A percentile compares a stretch with the other conserved stretches of the same genome.
Conservation (phyloP, 768 basidiomycete genomes). For the Hericium erinaceus region DNA sequence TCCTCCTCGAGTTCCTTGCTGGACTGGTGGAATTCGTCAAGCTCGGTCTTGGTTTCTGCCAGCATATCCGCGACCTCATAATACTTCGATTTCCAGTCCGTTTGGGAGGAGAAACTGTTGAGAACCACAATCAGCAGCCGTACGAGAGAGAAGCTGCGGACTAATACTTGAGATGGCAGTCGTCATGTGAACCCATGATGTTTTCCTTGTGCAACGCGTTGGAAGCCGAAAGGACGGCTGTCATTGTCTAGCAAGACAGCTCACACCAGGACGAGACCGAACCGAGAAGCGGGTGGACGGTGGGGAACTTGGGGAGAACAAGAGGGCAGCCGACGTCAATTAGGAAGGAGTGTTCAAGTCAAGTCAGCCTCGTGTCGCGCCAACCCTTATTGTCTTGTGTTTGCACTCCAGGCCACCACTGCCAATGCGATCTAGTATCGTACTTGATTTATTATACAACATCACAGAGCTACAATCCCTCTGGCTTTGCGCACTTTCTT, state of each 20-base stretch:
- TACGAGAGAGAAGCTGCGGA: constrained; percentile 10
- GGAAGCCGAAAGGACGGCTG: constrained; percentile 53
- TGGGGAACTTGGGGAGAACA: constrained; percentile 13
- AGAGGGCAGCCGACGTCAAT: constrained; percentile 15
- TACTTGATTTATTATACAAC: neutral
- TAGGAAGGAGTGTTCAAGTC: constrained; percentile 12
- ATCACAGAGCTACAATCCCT: constrained; percentile 34
- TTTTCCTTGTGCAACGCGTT: constrained; percentile 52
- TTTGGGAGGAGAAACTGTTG: constrained; percentile 44
- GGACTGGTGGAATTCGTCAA: constrained; percentile 79
- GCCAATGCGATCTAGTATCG: neutral
- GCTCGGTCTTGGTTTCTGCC: constrained; percentile 72
- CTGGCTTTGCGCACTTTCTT: constrained; percentile 82
- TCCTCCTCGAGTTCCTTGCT: constrained; percentile 92
- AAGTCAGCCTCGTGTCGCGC: neutral
- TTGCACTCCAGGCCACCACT: neutral
- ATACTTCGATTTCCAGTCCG: constrained; percentile 75
- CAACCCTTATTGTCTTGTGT: neutral
- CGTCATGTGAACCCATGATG: constrained; percentile 52
- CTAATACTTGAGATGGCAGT: constrained; percentile 49
- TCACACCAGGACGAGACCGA: constrained; percentile 1
- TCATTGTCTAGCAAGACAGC: constrained; percentile 31
- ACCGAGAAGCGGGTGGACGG: constrained; percentile 10
- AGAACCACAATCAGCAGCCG: constrained; percentile 4
- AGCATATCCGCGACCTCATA: constrained; percentile 80